Evolutionary conservation across 805 yeast species (phyloP), one percentile per base, ranked within the genome.

Genomic region (Candida alai): DNA sequence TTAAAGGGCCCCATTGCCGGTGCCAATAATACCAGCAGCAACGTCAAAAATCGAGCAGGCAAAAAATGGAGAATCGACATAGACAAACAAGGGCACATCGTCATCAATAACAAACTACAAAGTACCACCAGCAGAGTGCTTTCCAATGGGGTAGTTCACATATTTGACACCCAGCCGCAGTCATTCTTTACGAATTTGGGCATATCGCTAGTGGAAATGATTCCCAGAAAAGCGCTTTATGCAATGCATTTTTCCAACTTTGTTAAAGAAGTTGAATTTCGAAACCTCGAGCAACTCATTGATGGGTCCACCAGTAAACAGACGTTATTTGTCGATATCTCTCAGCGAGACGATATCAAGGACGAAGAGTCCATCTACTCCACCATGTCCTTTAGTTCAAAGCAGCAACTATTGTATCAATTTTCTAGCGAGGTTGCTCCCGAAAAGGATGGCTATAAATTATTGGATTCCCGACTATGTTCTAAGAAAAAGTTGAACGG

Each of bases 191-290:
- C 33, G 3, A 45, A 34, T 2, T 35, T 61, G 32, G 45, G 44
- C 5, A 38, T 58, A 5, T 41, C 51, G 3, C 28, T 46, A 7
- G 58, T 48, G 4, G 46, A 45, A 1, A 48, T 66, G 48, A 51
- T 48, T 3, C 66, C 70, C 2, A 39, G 64, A 14, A 64, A 58
- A 36, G 55, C 63, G 5, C 50, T 67, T 19, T 58, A 44, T 42
- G 69, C 70, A 1, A 43, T 62, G 39, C 67, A 78, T 39, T 78
- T 76, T 32, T 65, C 80, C 2, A 65, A 65, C 18, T 78, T 85
- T 52, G 89, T 84, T 5, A 69, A 73, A n/a, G 95, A 86, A 46
- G 44, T 86, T 11, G 65, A 74, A 28, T 73, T 84, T 34, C 72
- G 88, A 38, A 69, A 73, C 9, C 56, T 86, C 13, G 57, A 65